Conservation (phyloP, 176 grass and related monocot genomes). For the Rhynchospora pubera region DNA sequence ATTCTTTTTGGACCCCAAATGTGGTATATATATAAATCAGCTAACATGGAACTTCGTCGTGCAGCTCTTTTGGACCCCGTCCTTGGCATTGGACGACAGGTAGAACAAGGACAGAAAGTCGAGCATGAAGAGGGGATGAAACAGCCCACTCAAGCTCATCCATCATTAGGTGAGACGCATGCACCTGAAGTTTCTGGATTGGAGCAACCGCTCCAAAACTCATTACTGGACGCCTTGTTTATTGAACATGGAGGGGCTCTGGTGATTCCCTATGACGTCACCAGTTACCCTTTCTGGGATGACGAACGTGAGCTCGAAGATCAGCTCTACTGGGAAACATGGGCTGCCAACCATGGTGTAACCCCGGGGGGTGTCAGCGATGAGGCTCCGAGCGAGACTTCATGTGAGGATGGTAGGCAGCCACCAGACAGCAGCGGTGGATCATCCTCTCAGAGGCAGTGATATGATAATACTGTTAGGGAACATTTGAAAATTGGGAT, state of each 20-base stretch:
- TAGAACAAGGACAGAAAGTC: background rate
- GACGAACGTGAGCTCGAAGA: background rate
- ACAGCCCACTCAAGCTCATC: background rate
- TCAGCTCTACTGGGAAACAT: background rate
- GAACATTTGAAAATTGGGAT: too few relatives aligned
- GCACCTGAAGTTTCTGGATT: background rate
- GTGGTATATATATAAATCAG: too few relatives aligned
- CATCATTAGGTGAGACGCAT: background rate
- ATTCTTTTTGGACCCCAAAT: too few relatives aligned
- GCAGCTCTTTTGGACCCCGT: too few relatives aligned
- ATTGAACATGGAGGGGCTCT: background rate
- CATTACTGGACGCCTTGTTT: background rate
- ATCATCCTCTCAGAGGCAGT: too few relatives aligned
- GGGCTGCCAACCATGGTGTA: background rate
- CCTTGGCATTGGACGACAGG: too few relatives aligned
- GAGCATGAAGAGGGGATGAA: background rate
- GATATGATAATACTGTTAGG: too few relatives aligned
- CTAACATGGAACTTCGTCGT: too few relatives aligned
- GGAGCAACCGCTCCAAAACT: background rate
- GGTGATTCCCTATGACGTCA: background rate
- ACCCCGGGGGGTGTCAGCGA: too few relatives aligned
- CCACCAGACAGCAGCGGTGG: background rate
- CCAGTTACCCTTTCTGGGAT: background rate
- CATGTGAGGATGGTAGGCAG: background rate
- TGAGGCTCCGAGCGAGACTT: background rate